Percentiles rank a stretch among this genome's conserved stretches.
These are phyloP conservation scores for Plasmodium vivax DNA, from an alignment of 169 alveolate genomes.

Conservation along the genomic window DNA sequence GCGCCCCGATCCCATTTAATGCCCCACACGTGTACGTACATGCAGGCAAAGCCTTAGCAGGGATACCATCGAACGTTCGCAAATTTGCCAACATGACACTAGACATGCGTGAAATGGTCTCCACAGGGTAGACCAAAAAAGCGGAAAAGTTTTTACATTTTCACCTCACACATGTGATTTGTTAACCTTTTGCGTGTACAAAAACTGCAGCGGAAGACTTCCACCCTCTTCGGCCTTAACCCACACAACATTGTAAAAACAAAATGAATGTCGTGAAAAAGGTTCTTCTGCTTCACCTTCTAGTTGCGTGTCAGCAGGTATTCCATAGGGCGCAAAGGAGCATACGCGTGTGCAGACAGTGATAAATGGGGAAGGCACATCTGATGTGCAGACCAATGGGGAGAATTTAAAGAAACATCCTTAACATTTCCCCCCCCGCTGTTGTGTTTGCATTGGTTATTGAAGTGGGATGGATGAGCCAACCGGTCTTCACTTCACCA, in stretches of 20 bases:
- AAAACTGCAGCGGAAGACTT: not conserved
- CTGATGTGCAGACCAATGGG: not conserved
- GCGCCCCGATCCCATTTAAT: not conserved
- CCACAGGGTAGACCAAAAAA: conserved; percentile 2
- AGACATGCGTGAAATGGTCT: conserved; percentile 1
- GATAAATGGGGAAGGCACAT: not conserved
- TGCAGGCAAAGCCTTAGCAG: not conserved
- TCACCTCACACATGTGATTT: not conserved
- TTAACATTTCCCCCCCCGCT: not conserved
- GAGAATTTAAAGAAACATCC: not conserved
- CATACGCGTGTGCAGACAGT: not conserved
- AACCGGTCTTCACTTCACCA: not conserved
- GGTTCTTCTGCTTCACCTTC: not conserved
- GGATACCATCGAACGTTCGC: not conserved
- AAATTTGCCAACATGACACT: not conserved
- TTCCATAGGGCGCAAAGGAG: not conserved
- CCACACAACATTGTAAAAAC: not conserved
- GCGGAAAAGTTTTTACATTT: not conserved
- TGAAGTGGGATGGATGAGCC: not conserved
- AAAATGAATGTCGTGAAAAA: conserved; percentile 8
- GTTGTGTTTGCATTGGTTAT: not conserved
- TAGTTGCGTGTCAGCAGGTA: conserved; percentile 11
- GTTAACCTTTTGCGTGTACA: not conserved
- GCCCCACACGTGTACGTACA: conserved; percentile 16
- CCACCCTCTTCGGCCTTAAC: not conserved